These are phyloP conservation scores for Sarocladium kiliense DNA, from an alignment of 2,329 filamentous ascomycete species.

Conservation along the genomic window DNA sequence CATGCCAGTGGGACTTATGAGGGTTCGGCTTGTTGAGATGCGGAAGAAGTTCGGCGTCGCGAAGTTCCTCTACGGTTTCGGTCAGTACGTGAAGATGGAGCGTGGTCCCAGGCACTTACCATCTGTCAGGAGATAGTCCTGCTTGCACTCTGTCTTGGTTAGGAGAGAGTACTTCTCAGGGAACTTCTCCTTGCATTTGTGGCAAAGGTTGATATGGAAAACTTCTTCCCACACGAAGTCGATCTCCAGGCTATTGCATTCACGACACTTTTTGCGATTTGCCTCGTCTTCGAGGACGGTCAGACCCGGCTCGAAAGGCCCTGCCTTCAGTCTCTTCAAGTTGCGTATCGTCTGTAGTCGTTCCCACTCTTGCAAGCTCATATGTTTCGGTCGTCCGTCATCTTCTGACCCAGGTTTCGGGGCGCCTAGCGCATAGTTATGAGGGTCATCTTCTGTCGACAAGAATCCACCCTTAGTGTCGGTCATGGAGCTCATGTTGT, in stretches of 20 bases:
- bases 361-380: conserved; percentile 93
- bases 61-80: conserved; percentile 65
- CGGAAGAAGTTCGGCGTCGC: conserved; percentile 78
- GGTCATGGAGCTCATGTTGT: conserved; percentile 96
- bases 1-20: conserved; percentile 93
- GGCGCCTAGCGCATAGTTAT: conserved; percentile 66
- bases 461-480: conserved; percentile 97
- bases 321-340: conserved; percentile 67
- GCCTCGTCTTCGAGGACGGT: conserved; percentile 62
- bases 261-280: conserved; percentile 69
- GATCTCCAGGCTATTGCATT: conserved; percentile 81
- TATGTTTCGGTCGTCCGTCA: conserved; percentile 65
- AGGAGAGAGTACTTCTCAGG: conserved; percentile 93
- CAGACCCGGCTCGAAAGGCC: conserved; percentile 85
- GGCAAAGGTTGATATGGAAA: conserved; percentile 71
- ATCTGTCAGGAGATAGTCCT: conserved; percentile 94
- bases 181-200: conserved; percentile 77
- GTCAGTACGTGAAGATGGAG: conserved; percentile 12
- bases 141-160: conserved; percentile 93
- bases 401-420: conserved; percentile 28
- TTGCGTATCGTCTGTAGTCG: conserved; percentile 68
- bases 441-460: conserved; percentile 84
- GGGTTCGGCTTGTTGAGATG: conserved; percentile 89
- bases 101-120: conserved; percentile 45
- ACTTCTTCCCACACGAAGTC: conserved; percentile 94